Base-by-base conservation (phyloP, 2,329 filamentous ascomycete species). In the Hypoxylon sp. region DNA sequence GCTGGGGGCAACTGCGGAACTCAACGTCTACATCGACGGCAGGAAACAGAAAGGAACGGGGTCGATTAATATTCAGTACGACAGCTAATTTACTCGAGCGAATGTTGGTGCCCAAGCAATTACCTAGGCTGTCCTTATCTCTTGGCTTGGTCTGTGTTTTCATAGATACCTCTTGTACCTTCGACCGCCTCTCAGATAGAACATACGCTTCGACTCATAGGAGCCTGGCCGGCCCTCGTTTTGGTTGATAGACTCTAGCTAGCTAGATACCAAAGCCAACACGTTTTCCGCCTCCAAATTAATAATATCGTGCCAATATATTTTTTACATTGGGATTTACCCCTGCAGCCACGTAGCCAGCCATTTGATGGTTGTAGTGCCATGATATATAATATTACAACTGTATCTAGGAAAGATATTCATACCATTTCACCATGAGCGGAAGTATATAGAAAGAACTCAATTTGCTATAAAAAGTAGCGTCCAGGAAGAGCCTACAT, bases 1-100 rank as follows among this genome's bases (percentile, higher is more conserved):
- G 2, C 39, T 27, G 14, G 48, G 56, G 6, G 48, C 56, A 19
- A 60, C 56, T 39, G 47, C 48, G 30, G 56, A 60, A 9, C 37
- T 60, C 11, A 39, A 39, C 11, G 4, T 53, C 29, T 60, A 53
- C 19, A 46, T 52, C 5, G 56, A 29, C 7, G 56, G 56, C 4
- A 19, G 56, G n/a, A 60, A 37, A n/a, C 56, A 60, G 56, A 53
- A 46, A 29, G 56, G 56, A 25, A 47, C 27, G 27, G 37, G 39
- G 2, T 46, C 29, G 3, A 25, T 56, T 5, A 37, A 53, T 6
- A 53, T 60, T 6, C 47, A 60, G 39, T 60, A 60, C 27, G 25
- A 27, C 16, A 23, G 25, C 14, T 59, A 34, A 59, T 34, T 16
- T 16, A n/a, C 7, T 27, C 14, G 29, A 27, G 14, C 14, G 12